These are phyloP conservation scores for Talaromyces wortmannii DNA, from an alignment of 495 filamentous ascomycete genomes.

Conservation along the genomic window DNA sequence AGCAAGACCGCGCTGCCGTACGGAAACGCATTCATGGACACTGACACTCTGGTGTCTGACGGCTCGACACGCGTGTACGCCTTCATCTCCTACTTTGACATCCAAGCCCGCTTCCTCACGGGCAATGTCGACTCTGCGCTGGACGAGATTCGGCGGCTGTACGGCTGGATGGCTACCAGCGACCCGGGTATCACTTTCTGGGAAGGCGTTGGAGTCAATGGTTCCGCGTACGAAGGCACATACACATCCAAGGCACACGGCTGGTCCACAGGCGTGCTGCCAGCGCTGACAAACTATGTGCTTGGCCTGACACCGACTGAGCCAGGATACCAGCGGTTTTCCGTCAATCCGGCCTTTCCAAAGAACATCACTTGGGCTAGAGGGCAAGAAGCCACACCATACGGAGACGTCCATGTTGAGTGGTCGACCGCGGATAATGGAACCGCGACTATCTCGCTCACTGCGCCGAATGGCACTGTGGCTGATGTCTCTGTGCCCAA, in stretches of 20 bases:
- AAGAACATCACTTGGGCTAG: slow-evolving; percentile 27
- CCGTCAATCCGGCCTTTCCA: slow-evolving; percentile 21
- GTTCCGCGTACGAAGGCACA: slow-evolving; percentile 25
- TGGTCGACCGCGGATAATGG: slow-evolving; percentile 18
- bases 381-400: slow-evolving; percentile 29
- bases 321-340: slow-evolving; percentile 27
- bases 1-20: slow-evolving; percentile 20
- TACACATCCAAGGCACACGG: slow-evolving; percentile 33
- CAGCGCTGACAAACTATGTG: slow-evolving; percentile 26
- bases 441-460: background rate
- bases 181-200: slow-evolving; percentile 36
- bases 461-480: background rate
- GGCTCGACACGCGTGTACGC: slow-evolving; percentile 39
- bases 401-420: slow-evolving; percentile 23
- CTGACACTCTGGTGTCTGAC: slow-evolving; percentile 20
- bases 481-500: background rate
- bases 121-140: slow-evolving; percentile 22
- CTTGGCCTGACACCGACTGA: slow-evolving; percentile 33
- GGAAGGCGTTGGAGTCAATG: slow-evolving; percentile 33
- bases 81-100: slow-evolving; percentile 44
- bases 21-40: slow-evolving; percentile 42
- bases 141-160: slow-evolving; percentile 32
- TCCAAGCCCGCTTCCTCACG: slow-evolving; percentile 31
- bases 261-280: slow-evolving; percentile 33
- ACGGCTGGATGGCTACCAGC: slow-evolving; percentile 36